Conservation (phyloP, 2,329 filamentous ascomycete species). For the Venturia aucupariae region DNA sequence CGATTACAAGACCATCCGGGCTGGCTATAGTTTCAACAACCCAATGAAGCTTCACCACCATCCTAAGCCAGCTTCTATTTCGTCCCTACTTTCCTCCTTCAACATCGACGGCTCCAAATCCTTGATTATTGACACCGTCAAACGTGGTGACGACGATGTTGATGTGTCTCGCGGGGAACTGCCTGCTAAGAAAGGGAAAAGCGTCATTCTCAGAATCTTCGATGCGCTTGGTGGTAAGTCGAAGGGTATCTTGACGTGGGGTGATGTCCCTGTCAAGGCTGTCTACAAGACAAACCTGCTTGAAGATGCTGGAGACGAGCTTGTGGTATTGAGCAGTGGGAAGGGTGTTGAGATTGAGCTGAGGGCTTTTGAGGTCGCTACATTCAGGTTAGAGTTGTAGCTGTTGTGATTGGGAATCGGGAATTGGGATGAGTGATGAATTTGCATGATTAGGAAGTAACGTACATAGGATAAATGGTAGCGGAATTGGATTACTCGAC, state of each 20-base stretch:
- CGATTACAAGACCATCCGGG: constrained; percentile 63
- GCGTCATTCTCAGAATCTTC: constrained; percentile 76
- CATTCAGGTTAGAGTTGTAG: constrained; percentile 53
- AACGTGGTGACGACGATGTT: constrained; percentile 60
- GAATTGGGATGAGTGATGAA: neutral
- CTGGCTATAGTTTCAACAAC: constrained; percentile 85
- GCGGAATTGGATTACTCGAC: neutral
- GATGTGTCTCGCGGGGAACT: constrained; percentile 47
- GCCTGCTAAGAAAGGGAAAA: constrained; percentile 59
- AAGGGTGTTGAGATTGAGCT: constrained; percentile 38
- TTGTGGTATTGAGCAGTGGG: constrained; percentile 46
- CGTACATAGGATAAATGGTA: neutral
- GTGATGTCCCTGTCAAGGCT: constrained; percentile 58
- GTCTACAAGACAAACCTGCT: constrained; percentile 79
- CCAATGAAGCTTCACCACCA: constrained; percentile 52
- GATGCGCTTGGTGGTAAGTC: constrained; percentile 79
- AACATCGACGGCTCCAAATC: constrained; percentile 54
- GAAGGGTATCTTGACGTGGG: constrained; percentile 59
- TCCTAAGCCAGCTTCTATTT: constrained; percentile 21
- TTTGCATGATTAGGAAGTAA: neutral
- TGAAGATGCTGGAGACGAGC: constrained; percentile 71
- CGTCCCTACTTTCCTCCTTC: constrained; percentile 45
- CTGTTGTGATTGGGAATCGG: constrained; percentile 23
- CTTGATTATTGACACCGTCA: constrained; percentile 78
- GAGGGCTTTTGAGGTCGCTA: constrained; percentile 77